Evolutionary conservation across 1,284 basidiomycete genomes (phyloP).

Genomic region (Ceratobasidium sp.): DNA sequence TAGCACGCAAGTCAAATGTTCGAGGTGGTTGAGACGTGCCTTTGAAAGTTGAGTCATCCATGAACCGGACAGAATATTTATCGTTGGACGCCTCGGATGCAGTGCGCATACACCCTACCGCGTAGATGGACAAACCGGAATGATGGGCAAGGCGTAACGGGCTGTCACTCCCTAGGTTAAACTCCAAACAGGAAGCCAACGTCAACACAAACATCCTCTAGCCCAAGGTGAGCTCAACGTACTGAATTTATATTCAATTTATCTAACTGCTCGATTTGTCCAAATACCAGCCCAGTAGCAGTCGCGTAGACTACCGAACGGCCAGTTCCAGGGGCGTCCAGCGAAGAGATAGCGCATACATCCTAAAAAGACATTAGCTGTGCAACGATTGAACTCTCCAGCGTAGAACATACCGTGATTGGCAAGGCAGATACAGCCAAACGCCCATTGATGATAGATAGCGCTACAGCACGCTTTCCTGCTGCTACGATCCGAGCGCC

Average conservation of each 20-base stretch:
- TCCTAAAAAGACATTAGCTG: constrained; percentile 23
- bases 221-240: background rate
- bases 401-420: constrained; percentile 2
- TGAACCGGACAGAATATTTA: constrained; percentile 61
- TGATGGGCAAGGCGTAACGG: constrained; percentile 72
- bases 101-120: constrained; percentile 66
- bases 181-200: constrained; percentile 56
- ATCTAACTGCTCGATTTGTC: constrained; percentile 41
- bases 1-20: background rate
- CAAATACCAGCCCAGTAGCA: constrained; percentile 23
- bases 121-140: constrained; percentile 66
- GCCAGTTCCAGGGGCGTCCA: constrained; percentile 12
- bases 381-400: background rate
- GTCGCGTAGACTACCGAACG: constrained; percentile 23
- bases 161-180: constrained; percentile 72
- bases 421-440: constrained; percentile 28
- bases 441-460: constrained; percentile 30
- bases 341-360: constrained; percentile 36
- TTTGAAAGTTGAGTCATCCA: constrained; percentile 73
- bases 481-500: constrained; percentile 10
- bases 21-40: constrained; percentile 62
- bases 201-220: background rate
- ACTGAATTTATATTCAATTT: constrained; percentile 41
- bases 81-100: constrained; percentile 64
- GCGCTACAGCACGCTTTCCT: constrained; percentile 2